Evolutionary conservation across 1,284 basidiomycete genomes (phyloP), one percentile per base, ranked within the genome.

Genomic region (Ganoderma sp.): DNA sequence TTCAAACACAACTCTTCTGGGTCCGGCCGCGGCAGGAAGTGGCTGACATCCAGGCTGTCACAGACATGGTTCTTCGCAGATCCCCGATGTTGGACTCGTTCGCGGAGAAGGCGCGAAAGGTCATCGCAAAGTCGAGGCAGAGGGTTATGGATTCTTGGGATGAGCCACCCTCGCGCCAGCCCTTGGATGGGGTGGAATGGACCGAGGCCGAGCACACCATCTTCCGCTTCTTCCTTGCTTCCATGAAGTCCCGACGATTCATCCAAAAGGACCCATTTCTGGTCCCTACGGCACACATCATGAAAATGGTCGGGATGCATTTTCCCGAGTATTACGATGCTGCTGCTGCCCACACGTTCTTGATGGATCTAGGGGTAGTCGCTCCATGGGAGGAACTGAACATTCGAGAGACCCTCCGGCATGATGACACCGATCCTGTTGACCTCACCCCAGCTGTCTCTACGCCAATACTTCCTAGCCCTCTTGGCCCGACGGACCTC

Each of bases 381-480:
- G 83, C 90, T 3, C 88, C 91, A 1, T 95, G 92, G 92, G 89
- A 95, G 68, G 90, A 93, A 71, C 73, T 85, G 25, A 75, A 81
- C 5, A 79, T 82, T 22, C 78, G 61, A 73, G 78, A 72, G 75
- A 75, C 22, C 12, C 14, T 61, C 7, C 28, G 1, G 61, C 61
- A 52, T 17, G 37, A 66, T 15, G 59, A 41, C 15, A 15, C 43
- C 17, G 37, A 37, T 9, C 39, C 34, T 22, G 25, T 75, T 73
- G 65, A 69, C 72, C 42, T 71, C 66, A 59, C 71, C 43, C 63
- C 75, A 28, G 57, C 73, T 66, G 34, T 15, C 32, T 28, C 65
- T 28, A 64, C 67, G 2, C 64, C 63, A 32, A 37, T 67, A 19
- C 28, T 64, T 6, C 67, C 71, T 10, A 32, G 61, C 75, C 67